Evolutionary conservation across 768 basidiomycete species (phyloP), one percentile per base, ranked within the genome.

Genomic region (Rhodotorula diobovata): DNA sequence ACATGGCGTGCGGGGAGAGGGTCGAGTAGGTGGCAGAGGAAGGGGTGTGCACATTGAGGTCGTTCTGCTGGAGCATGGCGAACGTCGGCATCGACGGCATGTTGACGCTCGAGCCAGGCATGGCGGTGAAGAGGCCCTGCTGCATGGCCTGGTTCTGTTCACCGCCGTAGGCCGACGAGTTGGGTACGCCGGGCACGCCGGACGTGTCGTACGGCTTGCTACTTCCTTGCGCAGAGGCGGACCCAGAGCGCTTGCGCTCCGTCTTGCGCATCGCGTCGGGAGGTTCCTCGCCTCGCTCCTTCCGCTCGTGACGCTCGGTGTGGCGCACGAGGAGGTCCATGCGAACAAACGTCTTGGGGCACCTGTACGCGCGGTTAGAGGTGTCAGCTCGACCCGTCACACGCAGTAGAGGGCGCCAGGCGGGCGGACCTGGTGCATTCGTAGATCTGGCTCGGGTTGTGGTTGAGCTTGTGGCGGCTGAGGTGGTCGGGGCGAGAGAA

Each of bases 311-410:
- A 0, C 76, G 69, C 39, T 77, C 74, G 7, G 72, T 57, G 53
- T 77, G 76, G 20, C 77, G 68, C 28, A 74, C 65, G 61, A 77
- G 69, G 11, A 77, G 64, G 54, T 77, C 77, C 56, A 67, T 57
- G 16, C 68, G 43, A 25, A 72, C 76, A 48, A 73, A 72, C 35
- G 66, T 68, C 53, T 73, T 76, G 32, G 58, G 62, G 50, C 71
- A 76, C n/a, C 74, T 68, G 65, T 45, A 21, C 32, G 8, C 16
- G 14, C n/a, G 30, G 28, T 2, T 18, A 21, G 34, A 1, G 32
- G 32, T 8, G 48, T n/a, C 23, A 20, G 48, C 23, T 32, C 15
- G 30, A 11, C 30, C 8, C 32, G 9, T 18, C 30, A 43, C 8
- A 43, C 32, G 51, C n/a, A 32, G 32, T 15, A 15, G 30, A 34